phyloP scores from a whole-genome alignment of 768 basidiomycete genomes.

The Hericium erinaceus region DNA sequence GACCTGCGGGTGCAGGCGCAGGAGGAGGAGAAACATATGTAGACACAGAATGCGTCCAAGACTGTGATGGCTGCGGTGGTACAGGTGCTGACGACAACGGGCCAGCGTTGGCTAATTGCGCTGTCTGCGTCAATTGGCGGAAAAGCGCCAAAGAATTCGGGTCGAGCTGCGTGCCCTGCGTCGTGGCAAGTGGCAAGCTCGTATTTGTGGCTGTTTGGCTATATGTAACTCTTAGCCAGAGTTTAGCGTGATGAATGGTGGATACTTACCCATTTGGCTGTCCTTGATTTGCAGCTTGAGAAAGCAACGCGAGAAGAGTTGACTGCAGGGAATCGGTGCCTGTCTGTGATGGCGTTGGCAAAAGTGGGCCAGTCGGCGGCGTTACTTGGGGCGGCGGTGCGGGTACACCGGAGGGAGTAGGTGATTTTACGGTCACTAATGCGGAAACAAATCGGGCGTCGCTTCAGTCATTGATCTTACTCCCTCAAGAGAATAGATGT shows the following conservation, averaged over 20 bases:
- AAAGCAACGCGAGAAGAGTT: slow-evolving; percentile 58
- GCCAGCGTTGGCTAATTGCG: neutral
- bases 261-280: neutral
- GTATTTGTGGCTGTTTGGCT: slow-evolving; percentile 62
- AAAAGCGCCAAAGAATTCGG: slow-evolving; percentile 58
- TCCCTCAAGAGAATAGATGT: slow-evolving; percentile 35
- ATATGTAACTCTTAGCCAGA: neutral
- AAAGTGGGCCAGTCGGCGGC: slow-evolving; percentile 13
- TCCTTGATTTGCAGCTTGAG: slow-evolving; percentile 45
- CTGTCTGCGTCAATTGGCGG: slow-evolving; percentile 51
- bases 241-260: no score
- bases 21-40: neutral
- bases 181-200: slow-evolving; percentile 20
- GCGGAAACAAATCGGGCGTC: slow-evolving; percentile 36
- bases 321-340: slow-evolving; percentile 39
- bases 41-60: neutral
- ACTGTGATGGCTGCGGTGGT: neutral
- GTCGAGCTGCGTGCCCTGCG: slow-evolving; percentile 31
- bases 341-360: no score
- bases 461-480: slow-evolving; percentile 64
- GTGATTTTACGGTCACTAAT: slow-evolving; percentile 12
- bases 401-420: slow-evolving; percentile 4
- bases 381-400: slow-evolving; percentile 1
- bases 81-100: neutral
- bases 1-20: slow-evolving; percentile 1